Conservation (phyloP, 352 stramenopile species). For the Globisporangium apiculatum region DNA sequence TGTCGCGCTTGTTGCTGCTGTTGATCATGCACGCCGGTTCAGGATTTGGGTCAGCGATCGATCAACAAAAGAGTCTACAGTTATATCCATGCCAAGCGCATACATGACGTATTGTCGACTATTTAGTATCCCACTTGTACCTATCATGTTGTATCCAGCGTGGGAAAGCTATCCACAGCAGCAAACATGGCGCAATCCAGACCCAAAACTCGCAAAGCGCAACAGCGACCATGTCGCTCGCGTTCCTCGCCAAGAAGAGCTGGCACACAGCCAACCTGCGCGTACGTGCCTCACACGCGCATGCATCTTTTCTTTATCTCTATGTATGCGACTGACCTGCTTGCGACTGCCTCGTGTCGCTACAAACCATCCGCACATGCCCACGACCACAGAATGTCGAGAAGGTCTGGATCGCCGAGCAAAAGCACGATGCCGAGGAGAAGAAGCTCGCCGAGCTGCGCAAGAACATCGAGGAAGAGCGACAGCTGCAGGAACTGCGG, state of each 20-base stretch:
- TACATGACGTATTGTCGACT: no score
- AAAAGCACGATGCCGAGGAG: conserved; percentile 91
- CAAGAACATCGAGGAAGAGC: conserved; percentile 95
- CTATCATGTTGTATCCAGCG: no score
- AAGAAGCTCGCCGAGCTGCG: conserved; percentile 92
- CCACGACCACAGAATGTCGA: conserved; percentile 87
- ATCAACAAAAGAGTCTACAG: not conserved
- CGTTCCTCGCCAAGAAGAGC: conserved; percentile 96
- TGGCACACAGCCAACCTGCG: conserved; percentile 95
- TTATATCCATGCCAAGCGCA: no score
- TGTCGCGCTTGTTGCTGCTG: not conserved
- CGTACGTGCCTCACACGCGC: conserved; percentile 26
- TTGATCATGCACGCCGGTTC: not conserved
- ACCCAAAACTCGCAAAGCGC: no score
- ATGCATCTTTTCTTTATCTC: no score
- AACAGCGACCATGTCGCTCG: conserved; percentile 63
- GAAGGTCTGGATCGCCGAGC: conserved; percentile 96
- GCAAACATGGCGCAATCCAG: not conserved
- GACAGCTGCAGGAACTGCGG: conserved; percentile 93
- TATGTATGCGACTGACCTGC: no score
- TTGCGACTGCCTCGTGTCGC: not conserved
- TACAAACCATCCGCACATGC: not conserved
- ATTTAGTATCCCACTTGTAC: no score
- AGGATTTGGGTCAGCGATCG: no score
- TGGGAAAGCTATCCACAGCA: not conserved